Evolutionary conservation across 495 filamentous ascomycete genomes (phyloP), one percentile per base, ranked within the genome.

Genomic region (Bacidia rubella): DNA sequence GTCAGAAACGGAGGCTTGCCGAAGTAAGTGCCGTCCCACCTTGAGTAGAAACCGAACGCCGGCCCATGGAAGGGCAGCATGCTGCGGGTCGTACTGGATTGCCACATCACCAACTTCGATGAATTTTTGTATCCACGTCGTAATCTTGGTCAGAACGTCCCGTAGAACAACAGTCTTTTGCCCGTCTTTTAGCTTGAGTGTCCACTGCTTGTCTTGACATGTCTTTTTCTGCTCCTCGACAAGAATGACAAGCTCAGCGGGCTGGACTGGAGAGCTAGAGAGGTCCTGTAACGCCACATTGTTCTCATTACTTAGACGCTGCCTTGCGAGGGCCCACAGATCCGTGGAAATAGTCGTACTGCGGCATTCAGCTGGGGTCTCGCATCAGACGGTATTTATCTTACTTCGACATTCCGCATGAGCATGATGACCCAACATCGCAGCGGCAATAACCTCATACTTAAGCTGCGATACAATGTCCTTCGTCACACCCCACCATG

Each of bases 61-160:
- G 17, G 61, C 61, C 61, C 60, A 63, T 7, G 61, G 61, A 9
- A 63, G 43, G 9, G 61, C 57, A 1, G 60, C 60, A 56, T 62
- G 61, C 7, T 26, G 35, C 2, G 54, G 60, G 25, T 63, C 60
- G 50, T 57, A 62, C 35, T 54, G 48, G 7, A 59, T 54, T 11
- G 53, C 60, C 15, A 54, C 19, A 56, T 63, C 60, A 2, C 56
- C 61, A 19, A 62, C 40, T 7, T 50, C 49, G 20, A 43, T 58
- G 49, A 62, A 62, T 46, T 60, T 63, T 3, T 52, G 22, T 11
- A 63, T 32, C 57, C 57, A 63, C 17, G 20, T 35, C 12, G 50
- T 26, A 22, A 58, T 55, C 38, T 56, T 62, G 4, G 52, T 56
- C 39, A 51, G 54, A 0, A 61, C 11, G 44, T 63, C 61, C 7